A percentile compares a stretch with the other conserved stretches of the same genome.
phyloP scores from a whole-genome alignment of 1,284 basidiomycete species.

The Schizophyllum amplum region DNA sequence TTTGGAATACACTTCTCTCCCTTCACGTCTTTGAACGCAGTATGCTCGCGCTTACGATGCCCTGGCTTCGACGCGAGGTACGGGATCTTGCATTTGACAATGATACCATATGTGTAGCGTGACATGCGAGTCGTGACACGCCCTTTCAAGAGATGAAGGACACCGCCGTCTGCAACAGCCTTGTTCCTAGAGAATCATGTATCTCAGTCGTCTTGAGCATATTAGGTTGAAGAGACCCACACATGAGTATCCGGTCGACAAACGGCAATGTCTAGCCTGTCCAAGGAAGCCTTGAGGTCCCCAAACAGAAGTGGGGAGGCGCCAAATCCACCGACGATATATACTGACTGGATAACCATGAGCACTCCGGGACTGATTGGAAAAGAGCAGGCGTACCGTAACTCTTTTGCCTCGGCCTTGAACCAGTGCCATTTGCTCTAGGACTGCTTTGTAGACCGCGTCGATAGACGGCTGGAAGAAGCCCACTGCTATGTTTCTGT shows the following conservation, averaged over 20 bases:
- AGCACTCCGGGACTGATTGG: too few species aligned
- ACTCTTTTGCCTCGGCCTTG: neutral
- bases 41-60: neutral
- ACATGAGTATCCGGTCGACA: slow-evolving; percentile 32
- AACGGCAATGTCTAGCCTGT: slow-evolving; percentile 20
- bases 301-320: slow-evolving; percentile 30
- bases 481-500: neutral
- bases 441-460: neutral
- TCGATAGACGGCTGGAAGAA: neutral
- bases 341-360: slow-evolving; percentile 21
- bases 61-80: too few species aligned
- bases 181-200: too few species aligned
- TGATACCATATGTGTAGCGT: neutral
- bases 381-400: neutral
- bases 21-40: neutral
- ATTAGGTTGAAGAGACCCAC: slow-evolving; percentile 12
- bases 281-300: slow-evolving; percentile 26
- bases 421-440: neutral
- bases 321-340: slow-evolving; percentile 40
- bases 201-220: neutral
- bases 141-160: neutral
- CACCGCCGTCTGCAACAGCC: neutral
- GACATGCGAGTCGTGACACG: neutral
- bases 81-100: too few species aligned
- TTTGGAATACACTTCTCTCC: neutral